phyloP scores from a whole-genome alignment of 2,329 filamentous ascomycete species.

The Fusarium foetens region DNA sequence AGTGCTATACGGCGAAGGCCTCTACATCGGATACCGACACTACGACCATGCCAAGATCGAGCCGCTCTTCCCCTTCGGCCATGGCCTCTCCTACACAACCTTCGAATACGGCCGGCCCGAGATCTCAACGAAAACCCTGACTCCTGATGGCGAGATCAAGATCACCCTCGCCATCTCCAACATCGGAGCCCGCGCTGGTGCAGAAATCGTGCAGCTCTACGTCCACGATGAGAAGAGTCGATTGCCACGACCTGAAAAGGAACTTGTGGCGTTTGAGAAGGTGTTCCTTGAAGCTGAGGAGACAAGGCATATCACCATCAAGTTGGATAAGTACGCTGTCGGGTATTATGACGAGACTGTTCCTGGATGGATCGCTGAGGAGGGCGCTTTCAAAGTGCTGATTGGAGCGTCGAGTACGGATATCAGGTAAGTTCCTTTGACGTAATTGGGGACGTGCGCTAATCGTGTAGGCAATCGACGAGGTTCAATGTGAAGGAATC shows the following conservation, averaged over 20 bases:
- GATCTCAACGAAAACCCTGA: slow-evolving; percentile 56
- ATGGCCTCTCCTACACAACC: slow-evolving; percentile 77
- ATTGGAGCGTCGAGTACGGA: slow-evolving; percentile 71
- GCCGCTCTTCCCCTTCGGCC: slow-evolving; percentile 77
- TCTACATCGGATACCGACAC: slow-evolving; percentile 78
- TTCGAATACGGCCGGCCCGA: slow-evolving; percentile 72
- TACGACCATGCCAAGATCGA: slow-evolving; percentile 71
- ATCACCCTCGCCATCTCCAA: slow-evolving; percentile 63
- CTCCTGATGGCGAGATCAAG: slow-evolving; percentile 54
- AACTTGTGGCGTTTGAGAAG: slow-evolving; percentile 76
- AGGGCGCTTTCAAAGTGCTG: slow-evolving; percentile 69
- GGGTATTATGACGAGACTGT: slow-evolving; percentile 72
- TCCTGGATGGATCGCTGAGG: slow-evolving; percentile 72
- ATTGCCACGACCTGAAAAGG: slow-evolving; percentile 74
- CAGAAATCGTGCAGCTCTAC: slow-evolving; percentile 75
- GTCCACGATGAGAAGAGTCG: slow-evolving; percentile 70
- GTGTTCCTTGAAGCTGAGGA: slow-evolving; percentile 67
- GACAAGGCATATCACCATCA: slow-evolving; percentile 60
- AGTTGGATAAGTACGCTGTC: slow-evolving; percentile 61
- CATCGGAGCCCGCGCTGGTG: slow-evolving; percentile 64
- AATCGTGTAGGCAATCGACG: slow-evolving; percentile 54
- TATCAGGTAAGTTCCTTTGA: slow-evolving; percentile 63
- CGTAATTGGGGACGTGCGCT: not conserved
- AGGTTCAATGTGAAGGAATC: slow-evolving; percentile 70
- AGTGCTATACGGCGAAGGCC: slow-evolving; percentile 76